These are phyloP conservation scores for Alnus rubra DNA, from an alignment of 306 rosid species.

Conservation along the genomic window DNA sequence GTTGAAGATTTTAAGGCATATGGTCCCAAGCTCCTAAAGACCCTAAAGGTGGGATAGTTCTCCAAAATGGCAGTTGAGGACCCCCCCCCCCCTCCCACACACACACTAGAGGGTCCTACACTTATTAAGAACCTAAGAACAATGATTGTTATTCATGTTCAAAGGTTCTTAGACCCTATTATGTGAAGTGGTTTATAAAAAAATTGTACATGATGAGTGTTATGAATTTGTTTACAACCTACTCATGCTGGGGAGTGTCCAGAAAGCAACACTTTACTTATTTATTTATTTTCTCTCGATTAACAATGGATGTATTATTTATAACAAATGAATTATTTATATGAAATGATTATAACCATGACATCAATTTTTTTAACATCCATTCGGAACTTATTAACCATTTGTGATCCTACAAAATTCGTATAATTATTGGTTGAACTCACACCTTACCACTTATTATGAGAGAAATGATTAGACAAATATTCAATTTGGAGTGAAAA, in stretches of 20 bases:
- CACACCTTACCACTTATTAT: too few species aligned
- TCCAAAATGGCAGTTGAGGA: conserved; percentile 43
- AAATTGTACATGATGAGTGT: neutral
- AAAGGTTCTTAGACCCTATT: conserved; percentile 15
- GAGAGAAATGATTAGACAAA: too few species aligned
- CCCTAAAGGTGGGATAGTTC: conserved; percentile 36
- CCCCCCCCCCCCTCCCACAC: neutral
- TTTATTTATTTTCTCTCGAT: neutral
- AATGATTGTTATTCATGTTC: conserved; percentile 19
- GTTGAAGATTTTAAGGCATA: conserved; percentile 29
- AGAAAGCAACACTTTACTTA: neutral
- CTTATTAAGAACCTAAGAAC: neutral
- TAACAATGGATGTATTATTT: neutral
- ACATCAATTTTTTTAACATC: too few species aligned
- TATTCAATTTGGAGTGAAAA: too few species aligned
- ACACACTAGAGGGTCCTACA: conserved; percentile 29
- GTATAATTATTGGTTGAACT: too few species aligned
- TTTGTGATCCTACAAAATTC: too few species aligned
- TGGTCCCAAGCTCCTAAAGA: conserved; percentile 43
- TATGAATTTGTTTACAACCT: neutral
- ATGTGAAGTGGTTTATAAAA: conserved; percentile 10
- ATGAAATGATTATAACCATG: too few species aligned
- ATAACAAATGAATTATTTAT: neutral
- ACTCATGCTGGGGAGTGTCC: neutral
- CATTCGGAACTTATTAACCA: too few species aligned